Base-by-base conservation (phyloP, 768 basidiomycete species). In the Lanmaoa rubissima region DNA sequence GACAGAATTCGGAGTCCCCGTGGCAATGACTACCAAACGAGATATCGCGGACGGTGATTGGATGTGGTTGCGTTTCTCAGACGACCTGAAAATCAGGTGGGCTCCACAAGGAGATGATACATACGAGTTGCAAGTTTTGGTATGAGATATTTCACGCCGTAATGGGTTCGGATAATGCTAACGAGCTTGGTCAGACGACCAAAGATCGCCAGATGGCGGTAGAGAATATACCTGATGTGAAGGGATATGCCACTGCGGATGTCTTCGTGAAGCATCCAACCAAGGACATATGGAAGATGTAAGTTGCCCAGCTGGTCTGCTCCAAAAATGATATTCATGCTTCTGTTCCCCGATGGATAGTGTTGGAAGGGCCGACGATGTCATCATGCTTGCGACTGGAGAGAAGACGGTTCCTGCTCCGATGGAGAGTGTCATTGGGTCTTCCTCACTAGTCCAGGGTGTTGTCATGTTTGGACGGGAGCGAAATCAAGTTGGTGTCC, bases 191-290 rank as follows among this genome's bases (percentile, higher is more conserved):
- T 12, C 12, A 57, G 57, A 19, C 56, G 10, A 54, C 55, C 4
- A 46, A 51, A 16, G 0, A 14, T 2, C 50, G 45, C 24, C 21
- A 34, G 13, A 53, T 61, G 46, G 59, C 65, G 0, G 41, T 70
- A 11, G 55, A 71, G 44, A 81, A 81, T 59, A 48, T 76, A 2
- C 61, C 73, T 1, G 80, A 78, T 3, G 59, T 62, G 17, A 65
- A 69, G 21, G 78, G 74, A 12, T 80, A 78, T 45, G 69, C 76
- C 2, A 79, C 79, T 1, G 64, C 69, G 1, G 82, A 82, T 61
- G 43, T 82, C 2, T 66, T 82, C 16, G 55, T 71, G 1, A 72
- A 74, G 28, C 82, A 82, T 60, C 78, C 81, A 0, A 74, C 72
- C 0, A 75, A 73, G 6, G 69, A 75, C 1, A 41, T 73, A 16